Percentiles rank a stretch among this genome's conserved stretches.
Conservation (phyloP, 2,329 filamentous ascomycete genomes). For the Claviceps lovelessii region DNA sequence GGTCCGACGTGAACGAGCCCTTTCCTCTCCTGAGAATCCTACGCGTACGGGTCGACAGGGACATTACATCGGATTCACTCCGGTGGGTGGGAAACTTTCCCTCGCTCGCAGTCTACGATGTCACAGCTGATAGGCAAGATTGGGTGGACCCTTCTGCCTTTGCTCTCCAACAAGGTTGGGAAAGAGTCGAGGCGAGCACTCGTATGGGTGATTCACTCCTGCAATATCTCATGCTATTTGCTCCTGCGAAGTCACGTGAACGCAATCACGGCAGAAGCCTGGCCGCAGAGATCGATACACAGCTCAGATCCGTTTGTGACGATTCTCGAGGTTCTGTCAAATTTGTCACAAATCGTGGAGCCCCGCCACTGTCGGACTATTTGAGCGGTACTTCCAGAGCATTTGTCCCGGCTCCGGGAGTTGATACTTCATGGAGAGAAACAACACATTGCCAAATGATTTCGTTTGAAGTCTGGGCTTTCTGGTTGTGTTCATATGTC, state of each 20-base stretch:
- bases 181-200: slow-evolving; percentile 12
- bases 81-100: slow-evolving; percentile 28
- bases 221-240: slow-evolving; percentile 22
- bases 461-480: slow-evolving; percentile 26
- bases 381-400: slow-evolving; percentile 20
- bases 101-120: slow-evolving; percentile 29
- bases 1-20: slow-evolving; percentile 25
- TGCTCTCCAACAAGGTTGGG: slow-evolving; percentile 21
- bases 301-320: slow-evolving; percentile 19
- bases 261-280: slow-evolving; percentile 13
- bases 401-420: slow-evolving; percentile 16
- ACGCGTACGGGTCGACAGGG: slow-evolving; percentile 28
- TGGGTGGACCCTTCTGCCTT: slow-evolving; percentile 18
- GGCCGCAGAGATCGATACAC: slow-evolving; percentile 20
- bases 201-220: slow-evolving; percentile 19
- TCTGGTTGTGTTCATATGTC: slow-evolving; percentile 27
- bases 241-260: slow-evolving; percentile 14
- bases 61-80: slow-evolving; percentile 26
- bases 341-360: slow-evolving; percentile 16
- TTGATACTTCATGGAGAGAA: slow-evolving; percentile 15
- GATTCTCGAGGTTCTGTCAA: slow-evolving; percentile 20
- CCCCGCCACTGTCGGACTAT: slow-evolving; percentile 20
- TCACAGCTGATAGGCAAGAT: slow-evolving; percentile 21
- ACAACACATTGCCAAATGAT: slow-evolving; percentile 19
- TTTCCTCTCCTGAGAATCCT: slow-evolving; percentile 35